phyloP scores from a whole-genome alignment of 2,329 filamentous ascomycete species.

The Byssothecium circinans region DNA sequence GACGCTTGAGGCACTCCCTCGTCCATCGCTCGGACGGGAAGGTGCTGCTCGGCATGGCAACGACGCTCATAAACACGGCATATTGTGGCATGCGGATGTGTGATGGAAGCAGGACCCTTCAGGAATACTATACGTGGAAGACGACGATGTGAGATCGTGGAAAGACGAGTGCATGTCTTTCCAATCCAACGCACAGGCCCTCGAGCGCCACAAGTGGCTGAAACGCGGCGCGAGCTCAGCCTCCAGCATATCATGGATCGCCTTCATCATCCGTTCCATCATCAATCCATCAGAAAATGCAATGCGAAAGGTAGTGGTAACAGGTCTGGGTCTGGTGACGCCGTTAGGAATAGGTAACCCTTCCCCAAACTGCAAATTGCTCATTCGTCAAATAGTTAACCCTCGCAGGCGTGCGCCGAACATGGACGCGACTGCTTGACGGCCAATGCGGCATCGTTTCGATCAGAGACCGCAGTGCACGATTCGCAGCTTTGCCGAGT shows the following conservation, averaged over 20 bases:
- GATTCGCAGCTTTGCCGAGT: constrained; percentile 76
- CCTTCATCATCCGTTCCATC: constrained; percentile 13
- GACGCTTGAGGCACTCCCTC: no score
- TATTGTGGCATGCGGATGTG: no score
- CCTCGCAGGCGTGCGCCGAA: constrained; percentile 63
- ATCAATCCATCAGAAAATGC: constrained; percentile 39
- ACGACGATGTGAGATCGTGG: no score
- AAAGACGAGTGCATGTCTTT: no score
- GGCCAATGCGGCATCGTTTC: constrained; percentile 80
- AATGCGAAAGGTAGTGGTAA: constrained; percentile 55
- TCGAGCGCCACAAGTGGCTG: constrained; percentile 10
- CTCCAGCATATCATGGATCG: background rate
- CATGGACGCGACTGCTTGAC: constrained; percentile 80
- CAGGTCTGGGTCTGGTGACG: constrained; percentile 53
- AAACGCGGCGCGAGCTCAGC: constrained; percentile 7
- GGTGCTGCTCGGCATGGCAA: no score
- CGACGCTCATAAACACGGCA: no score
- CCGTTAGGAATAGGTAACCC: constrained; percentile 73
- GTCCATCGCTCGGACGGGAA: no score
- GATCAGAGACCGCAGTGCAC: constrained; percentile 62
- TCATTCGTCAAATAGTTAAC: no score
- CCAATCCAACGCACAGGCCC: background rate
- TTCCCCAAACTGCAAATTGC: background rate
- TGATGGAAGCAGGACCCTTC: no score
- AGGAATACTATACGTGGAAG: no score